Base-by-base conservation (phyloP, 1,284 basidiomycete genomes). In the Apiotrichum porosum region DNA sequence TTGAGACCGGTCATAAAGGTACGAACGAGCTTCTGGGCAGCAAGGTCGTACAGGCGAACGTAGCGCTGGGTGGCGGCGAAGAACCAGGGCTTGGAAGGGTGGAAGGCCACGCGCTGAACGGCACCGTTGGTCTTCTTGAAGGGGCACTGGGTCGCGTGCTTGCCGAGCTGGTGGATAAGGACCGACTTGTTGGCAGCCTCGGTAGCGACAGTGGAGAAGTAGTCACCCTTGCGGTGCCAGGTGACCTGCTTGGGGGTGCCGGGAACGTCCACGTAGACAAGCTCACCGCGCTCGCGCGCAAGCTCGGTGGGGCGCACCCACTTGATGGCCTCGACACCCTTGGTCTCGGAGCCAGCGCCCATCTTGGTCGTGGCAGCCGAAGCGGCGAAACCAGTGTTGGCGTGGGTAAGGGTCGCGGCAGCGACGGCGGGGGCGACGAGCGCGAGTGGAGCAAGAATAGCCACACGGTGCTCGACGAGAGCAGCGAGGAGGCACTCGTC, bases 21-120 rank as follows among this genome's bases (percentile, higher is more conserved):
- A 76, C 93, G 95, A 62, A 97, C 73, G 44, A 98, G 78, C 65
- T 86, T 86, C 75, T 99, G 95, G 58, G 88, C 89, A 32, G 88
- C 84, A 22, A 99, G 80, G 72, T 98, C 93, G 77, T 98, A 99
- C 55, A 98, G 72, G 52, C 93, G 83, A 58, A 99, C 85, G 71
- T 97, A 94, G 65, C 93, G 88, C 74, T 98, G 93, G 4, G 95
- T 98, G 81, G 95, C 95, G 45, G 97, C 94, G 65, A 98, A 97
- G 78, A 99, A 93, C 72, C 92, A 83, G 8, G 95, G 91, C 70
- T 91, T 92, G 40, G 79, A 74, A 3, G 95, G 94, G 73, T 99
- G 95, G 83, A 99, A 99, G 38, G 85, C 80, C 15, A 95, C 89
- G 45, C 85, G 77, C 75, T 99, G 94, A 10, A 97, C 86, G 12